phyloP scores from a whole-genome alignment of 2,329 filamentous ascomycete species.

The Aspergillus sp. region DNA sequence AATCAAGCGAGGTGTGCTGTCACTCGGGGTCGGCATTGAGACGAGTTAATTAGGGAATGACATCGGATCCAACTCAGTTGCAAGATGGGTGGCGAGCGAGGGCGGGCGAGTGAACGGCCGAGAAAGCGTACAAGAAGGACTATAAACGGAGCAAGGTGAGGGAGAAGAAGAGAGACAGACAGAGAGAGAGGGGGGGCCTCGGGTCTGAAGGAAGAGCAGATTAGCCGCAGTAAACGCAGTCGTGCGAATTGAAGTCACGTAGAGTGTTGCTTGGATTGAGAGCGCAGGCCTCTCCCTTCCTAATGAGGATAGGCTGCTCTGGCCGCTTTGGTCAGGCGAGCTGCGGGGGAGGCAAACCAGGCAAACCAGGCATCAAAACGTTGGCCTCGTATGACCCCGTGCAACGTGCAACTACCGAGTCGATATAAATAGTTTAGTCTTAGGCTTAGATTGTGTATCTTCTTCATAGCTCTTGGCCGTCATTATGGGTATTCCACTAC shows the following conservation, averaged over 20 bases:
- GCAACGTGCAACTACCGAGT: not conserved
- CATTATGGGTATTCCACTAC: constrained; percentile 6
- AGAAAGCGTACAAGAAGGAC: constrained; percentile 15
- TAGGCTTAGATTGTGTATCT: not conserved
- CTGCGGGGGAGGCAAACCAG: constrained; percentile 39
- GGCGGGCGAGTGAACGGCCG: constrained; percentile 21
- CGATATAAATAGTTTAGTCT: not conserved
- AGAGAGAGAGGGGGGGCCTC: constrained; percentile 18
- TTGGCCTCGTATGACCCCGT: not conserved
- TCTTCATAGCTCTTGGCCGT: constrained; percentile 2
- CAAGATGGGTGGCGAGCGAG: constrained; percentile 31
- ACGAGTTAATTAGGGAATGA: constrained; percentile 41
- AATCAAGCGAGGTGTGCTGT: constrained; percentile 48
- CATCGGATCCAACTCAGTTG: constrained; percentile 37
- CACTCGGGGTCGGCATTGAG: constrained; percentile 57
- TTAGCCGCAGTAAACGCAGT: constrained; percentile 14
- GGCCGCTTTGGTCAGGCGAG: constrained; percentile 40
- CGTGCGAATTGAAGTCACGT: constrained; percentile 9
- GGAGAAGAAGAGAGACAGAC: constrained; percentile 9
- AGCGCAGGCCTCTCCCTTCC: constrained; percentile 26
- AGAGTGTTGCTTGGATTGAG: constrained; percentile 9
- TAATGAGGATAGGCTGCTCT: constrained; percentile 27
- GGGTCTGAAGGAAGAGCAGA: constrained; percentile 2
- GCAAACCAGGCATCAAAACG: constrained; percentile 1
- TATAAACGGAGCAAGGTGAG: constrained; percentile 12